Evolutionary conservation across 148 eudicot genomes (phyloP).

Genomic region (Camellia granthamiana): DNA sequence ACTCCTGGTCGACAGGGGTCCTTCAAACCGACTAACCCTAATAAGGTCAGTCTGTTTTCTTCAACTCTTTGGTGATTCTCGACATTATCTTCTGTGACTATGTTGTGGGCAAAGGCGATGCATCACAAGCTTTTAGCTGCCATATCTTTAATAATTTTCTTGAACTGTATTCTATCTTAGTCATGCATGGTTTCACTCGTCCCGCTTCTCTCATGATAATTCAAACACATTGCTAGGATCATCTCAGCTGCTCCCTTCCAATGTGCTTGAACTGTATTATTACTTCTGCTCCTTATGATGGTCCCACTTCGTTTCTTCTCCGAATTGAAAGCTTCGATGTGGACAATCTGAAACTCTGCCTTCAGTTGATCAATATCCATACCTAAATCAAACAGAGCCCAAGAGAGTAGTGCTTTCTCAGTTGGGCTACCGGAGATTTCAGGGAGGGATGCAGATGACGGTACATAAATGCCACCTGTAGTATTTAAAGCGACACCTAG

Average conservation of each 20-base stretch:
- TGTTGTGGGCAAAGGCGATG: conserved; percentile 39
- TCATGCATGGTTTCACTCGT: conserved; percentile 16
- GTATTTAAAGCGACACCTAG: not conserved
- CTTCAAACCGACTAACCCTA: conserved; percentile 20
- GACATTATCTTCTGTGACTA: not conserved
- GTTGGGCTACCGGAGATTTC: conserved; percentile 50
- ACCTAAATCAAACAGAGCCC: conserved; percentile 34
- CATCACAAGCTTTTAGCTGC: conserved; percentile 42
- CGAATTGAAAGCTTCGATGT: conserved; percentile 42
- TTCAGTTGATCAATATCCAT: conserved; percentile 24
- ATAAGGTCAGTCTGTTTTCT: not conserved
- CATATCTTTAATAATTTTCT: conserved; percentile 30
- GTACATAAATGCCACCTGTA: not conserved
- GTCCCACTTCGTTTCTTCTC: conserved; percentile 40
- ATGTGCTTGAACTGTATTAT: conserved; percentile 20
- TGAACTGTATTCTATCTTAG: conserved; percentile 15
- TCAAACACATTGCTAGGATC: conserved; percentile 38
- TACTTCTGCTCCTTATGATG: conserved; percentile 9
- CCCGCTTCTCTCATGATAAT: conserved; percentile 26
- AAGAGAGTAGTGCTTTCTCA: conserved; percentile 38
- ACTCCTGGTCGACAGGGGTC: conserved; percentile 56
- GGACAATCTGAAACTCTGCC: conserved; percentile 24
- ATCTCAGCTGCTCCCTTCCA: conserved; percentile 59
- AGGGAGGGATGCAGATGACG: not conserved
- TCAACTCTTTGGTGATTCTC: not conserved